Conservation (phyloP, 495 filamentous ascomycete species). For the Physcia stellaris region DNA sequence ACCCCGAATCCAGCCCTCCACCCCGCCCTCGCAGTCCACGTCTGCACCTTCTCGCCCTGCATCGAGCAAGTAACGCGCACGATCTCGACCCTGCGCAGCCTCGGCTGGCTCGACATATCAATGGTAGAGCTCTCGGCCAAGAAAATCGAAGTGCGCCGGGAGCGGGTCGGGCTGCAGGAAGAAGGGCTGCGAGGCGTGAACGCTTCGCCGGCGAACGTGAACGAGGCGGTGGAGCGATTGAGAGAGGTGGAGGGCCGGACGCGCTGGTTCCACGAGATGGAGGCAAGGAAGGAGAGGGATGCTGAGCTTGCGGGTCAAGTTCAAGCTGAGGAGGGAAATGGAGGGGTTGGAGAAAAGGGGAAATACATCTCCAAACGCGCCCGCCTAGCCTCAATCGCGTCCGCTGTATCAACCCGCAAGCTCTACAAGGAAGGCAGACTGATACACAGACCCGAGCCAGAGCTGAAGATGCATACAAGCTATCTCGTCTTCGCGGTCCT, state of each 20-base stretch:
- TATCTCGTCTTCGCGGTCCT: constrained; percentile 91
- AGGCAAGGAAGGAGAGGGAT: constrained; percentile 1
- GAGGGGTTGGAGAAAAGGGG: constrained; percentile 13
- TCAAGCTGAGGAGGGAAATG: constrained; percentile 9
- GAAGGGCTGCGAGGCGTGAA: constrained; percentile 46
- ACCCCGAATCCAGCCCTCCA: constrained; percentile 52
- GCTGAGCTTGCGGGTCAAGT: constrained; percentile 10
- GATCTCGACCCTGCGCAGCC: constrained; percentile 56
- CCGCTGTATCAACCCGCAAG: constrained; percentile 8
- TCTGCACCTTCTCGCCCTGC: constrained; percentile 93
- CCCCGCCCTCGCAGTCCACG: constrained; percentile 45
- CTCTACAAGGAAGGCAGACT: constrained; percentile 53
- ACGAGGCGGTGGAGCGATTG: constrained; percentile 61
- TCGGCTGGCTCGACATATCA: constrained; percentile 80
- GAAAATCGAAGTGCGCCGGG: constrained; percentile 67
- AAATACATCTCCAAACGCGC: constrained; percentile 14
- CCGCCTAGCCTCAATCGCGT: constrained; percentile 16
- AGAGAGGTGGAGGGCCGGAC: constrained; percentile 56
- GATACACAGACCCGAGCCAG: constrained; percentile 65
- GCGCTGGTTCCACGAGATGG: constrained; percentile 36
- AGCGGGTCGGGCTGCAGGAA: constrained; percentile 53
- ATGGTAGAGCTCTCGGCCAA: constrained; percentile 78
- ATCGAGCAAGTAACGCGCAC: constrained; percentile 89
- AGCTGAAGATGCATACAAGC: constrained; percentile 88
- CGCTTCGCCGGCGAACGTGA: constrained; percentile 50